Evolutionary conservation across 2,329 filamentous ascomycete genomes (phyloP).

Genomic region (Aspergillus fijiensis): DNA sequence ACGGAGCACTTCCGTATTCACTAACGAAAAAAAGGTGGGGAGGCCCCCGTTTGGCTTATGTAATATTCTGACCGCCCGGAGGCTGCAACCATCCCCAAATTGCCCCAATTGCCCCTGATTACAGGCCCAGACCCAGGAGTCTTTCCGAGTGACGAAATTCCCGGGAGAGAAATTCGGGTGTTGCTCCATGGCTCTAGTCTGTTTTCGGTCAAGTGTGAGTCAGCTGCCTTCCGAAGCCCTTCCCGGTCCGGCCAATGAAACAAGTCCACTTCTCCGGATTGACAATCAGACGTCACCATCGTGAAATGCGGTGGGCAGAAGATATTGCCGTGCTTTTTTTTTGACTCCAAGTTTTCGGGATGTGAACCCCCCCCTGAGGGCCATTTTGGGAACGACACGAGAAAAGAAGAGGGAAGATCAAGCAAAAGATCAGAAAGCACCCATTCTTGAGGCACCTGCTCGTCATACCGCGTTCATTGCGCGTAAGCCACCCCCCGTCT

Average conservation of each 20-base stretch:
- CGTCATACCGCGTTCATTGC: neutral
- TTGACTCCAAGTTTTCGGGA: slow-evolving; percentile 9
- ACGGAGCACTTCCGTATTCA: too few relatives aligned
- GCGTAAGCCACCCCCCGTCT: neutral
- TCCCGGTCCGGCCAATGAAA: slow-evolving; percentile 28
- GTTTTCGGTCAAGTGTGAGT: slow-evolving; percentile 15
- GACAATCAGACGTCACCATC: slow-evolving; percentile 24
- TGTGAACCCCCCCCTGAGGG: neutral
- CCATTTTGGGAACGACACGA: neutral
- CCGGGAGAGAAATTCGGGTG: slow-evolving; percentile 17
- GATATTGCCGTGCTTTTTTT: slow-evolving; percentile 32
- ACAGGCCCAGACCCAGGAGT: slow-evolving; percentile 1
- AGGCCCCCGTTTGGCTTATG: neutral
- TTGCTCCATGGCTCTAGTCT: slow-evolving; percentile 8
- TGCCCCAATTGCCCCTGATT: neutral
- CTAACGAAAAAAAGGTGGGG: neutral
- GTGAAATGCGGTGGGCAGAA: slow-evolving; percentile 29
- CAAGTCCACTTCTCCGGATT: slow-evolving; percentile 11
- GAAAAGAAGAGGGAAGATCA: neutral
- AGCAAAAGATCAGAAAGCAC: too few relatives aligned
- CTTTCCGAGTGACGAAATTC: slow-evolving; percentile 21
- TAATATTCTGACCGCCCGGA: neutral
- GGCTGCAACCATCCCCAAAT: neutral
- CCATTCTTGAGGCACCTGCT: neutral
- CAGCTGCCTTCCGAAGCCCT: slow-evolving; percentile 20